These are phyloP conservation scores for Yamadazyma scolyti DNA, from an alignment of 805 yeast genomes.

Conservation along the genomic window DNA sequence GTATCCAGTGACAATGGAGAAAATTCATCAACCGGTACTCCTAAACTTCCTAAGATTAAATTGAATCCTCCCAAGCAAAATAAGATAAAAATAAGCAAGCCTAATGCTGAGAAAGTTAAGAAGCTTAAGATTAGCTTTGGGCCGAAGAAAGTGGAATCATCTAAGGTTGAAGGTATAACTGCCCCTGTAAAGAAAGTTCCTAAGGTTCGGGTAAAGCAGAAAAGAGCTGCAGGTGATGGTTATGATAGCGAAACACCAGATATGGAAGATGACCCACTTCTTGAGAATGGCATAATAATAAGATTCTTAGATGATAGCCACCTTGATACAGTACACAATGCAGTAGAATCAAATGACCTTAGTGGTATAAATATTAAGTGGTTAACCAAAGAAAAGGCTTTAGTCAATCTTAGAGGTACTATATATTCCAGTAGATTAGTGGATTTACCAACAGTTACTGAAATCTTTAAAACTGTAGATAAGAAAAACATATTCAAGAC, in stretches of 20 bases:
- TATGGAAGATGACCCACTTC: constrained; percentile 87
- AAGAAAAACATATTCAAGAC: constrained; percentile 84
- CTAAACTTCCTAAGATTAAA: constrained; percentile 12
- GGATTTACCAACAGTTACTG: constrained; percentile 86
- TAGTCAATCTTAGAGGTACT: constrained; percentile 63
- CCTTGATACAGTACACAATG: constrained; percentile 68
- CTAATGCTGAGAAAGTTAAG: constrained; percentile 18
- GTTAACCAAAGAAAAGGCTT: constrained; percentile 77
- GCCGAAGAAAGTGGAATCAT: constrained; percentile 6
- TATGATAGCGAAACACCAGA: constrained; percentile 97
- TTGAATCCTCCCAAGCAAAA: constrained; percentile 17
- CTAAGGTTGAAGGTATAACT: constrained; percentile 5
- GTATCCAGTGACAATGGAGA: neutral
- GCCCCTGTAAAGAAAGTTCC: constrained; percentile 26
- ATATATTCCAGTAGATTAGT: constrained; percentile 79
- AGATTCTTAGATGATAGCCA: constrained; percentile 70
- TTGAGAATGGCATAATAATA: constrained; percentile 81
- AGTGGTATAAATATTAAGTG: constrained; percentile 72
- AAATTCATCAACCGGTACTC: neutral
- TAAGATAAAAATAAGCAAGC: constrained; percentile 7
- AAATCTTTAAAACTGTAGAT: constrained; percentile 85
- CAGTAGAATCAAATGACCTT: constrained; percentile 75
- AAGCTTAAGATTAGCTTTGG: constrained; percentile 18
- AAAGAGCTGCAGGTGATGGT: constrained; percentile 86
- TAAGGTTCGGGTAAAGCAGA: constrained; percentile 51